Conservation (phyloP, 768 basidiomycete species). For the Agrocybe praecox region DNA sequence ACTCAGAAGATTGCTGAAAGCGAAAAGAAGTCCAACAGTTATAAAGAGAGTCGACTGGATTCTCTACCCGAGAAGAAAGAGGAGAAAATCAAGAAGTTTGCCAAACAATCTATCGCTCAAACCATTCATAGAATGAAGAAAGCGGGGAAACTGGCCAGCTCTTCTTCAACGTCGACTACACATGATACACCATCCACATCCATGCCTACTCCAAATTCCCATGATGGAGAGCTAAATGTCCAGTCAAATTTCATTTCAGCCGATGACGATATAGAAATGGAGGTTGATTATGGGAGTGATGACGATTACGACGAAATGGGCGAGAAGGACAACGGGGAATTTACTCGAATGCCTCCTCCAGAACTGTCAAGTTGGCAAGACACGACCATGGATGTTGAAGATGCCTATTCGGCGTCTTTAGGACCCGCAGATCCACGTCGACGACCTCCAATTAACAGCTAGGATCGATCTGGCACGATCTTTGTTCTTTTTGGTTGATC, state of each 20-base stretch:
- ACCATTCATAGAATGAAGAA: slow-evolving; percentile 71
- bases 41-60: slow-evolving; percentile 73
- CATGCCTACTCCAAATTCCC: slow-evolving; percentile 42
- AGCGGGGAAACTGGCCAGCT: slow-evolving; percentile 33
- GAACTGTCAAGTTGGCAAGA: background rate
- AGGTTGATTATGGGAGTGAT: slow-evolving; percentile 28
- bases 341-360: background rate
- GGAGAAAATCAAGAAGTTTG: slow-evolving; percentile 88
- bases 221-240: slow-evolving; percentile 29
- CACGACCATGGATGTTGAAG: slow-evolving; percentile 10
- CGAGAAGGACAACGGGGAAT: background rate
- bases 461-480: background rate
- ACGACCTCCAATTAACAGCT: slow-evolving; percentile 6
- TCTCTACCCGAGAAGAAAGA: slow-evolving; percentile 84
- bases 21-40: slow-evolving; percentile 89
- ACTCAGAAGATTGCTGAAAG: slow-evolving; percentile 89
- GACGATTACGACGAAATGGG: slow-evolving; percentile 22
- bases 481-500: background rate
- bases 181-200: slow-evolving; percentile 40
- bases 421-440: slow-evolving; percentile 18
- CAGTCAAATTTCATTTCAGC: slow-evolving; percentile 27
- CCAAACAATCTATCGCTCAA: slow-evolving; percentile 89
- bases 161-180: slow-evolving; percentile 14
- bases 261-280: slow-evolving; percentile 39
- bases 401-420: background rate